These are phyloP conservation scores for Fibroporia radiculosa DNA, from an alignment of 768 basidiomycete species.

Conservation along the genomic window DNA sequence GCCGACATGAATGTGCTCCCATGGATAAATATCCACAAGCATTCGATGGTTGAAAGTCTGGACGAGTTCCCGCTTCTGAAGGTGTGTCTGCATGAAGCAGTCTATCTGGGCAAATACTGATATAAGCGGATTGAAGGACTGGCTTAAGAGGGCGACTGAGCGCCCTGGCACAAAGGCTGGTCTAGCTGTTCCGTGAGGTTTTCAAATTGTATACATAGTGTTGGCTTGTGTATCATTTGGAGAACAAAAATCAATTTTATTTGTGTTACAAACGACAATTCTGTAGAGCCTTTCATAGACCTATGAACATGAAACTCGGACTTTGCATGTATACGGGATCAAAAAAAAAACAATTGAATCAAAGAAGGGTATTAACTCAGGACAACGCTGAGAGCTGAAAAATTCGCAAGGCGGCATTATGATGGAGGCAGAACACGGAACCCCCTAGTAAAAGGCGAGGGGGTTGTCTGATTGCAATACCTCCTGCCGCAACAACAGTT, in stretches of 20 bases:
- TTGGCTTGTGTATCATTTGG: no score
- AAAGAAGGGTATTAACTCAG: constrained; percentile 15
- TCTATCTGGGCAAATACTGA: not conserved
- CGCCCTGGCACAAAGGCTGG: constrained; percentile 14
- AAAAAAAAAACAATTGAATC: not conserved
- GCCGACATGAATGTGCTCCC: constrained; percentile 66
- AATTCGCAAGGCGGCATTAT: constrained; percentile 45
- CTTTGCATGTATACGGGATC: no score
- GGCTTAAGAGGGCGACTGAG: constrained; percentile 27
- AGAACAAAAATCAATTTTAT: no score
- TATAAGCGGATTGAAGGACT: constrained; percentile 30
- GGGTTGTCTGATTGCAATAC: constrained; percentile 51
- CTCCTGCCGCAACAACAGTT: constrained; percentile 34
- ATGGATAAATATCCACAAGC: constrained; percentile 48
- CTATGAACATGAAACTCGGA: no score
- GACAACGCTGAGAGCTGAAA: constrained; percentile 42
- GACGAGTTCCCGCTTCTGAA: constrained; percentile 60
- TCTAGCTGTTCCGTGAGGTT: constrained; percentile 8
- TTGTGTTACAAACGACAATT: no score
- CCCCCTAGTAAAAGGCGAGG: constrained; percentile 68
- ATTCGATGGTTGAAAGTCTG: constrained; percentile 45
- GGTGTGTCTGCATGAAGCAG: constrained; percentile 22
- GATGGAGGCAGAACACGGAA: constrained; percentile 48
- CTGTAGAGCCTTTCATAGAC: no score
- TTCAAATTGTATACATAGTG: not conserved